Evolutionary conservation across 1,139 yeast species (phyloP), one percentile per base, ranked within the genome.

Genomic region (Suhomyces choctaworum): DNA sequence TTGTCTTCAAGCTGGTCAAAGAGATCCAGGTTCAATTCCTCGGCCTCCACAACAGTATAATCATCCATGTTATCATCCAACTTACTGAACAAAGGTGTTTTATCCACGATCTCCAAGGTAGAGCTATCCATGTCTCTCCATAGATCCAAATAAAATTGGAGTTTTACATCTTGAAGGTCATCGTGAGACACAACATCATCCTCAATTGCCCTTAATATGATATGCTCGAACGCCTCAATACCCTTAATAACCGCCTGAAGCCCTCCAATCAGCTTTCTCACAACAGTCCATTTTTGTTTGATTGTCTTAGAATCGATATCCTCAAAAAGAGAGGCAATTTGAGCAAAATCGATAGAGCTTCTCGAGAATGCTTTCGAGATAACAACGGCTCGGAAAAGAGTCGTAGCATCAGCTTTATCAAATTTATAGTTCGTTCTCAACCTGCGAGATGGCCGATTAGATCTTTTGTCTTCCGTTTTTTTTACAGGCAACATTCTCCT

Each of bases 221-320:
- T 64, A 14, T 62, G 60, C 47, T 82, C 87, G 74, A 86, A 84
- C 3, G 74, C 70, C 31, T 71, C 71, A 27, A 73, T 67, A 0
- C 84, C 82, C 40, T 70, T 68, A 17, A 60, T 59, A 1, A 82
- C 66, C 0, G 77, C 78, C 8, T 53, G 56, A 14, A 69, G 60
- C 1, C 75, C 78, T 2, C 90, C 92, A 49, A 75, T 63, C 48
- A 60, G 65, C 41, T 73, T 75, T 27, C 87, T 65, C 7, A 80
- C 64, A 9, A 67, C 62, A 0, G 80, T 76, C 95, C 95, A 86
- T 40, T 72, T 75, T 29, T 75, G 70, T 36, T 67, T 68, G 11
- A 80, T 70, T 1, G 68, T 61, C 2, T 64, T 60, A 3, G 60
- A 57, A 16, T 53, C 61, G 25, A 60, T 49, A 12, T 60, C 71